phyloP scores from a whole-genome alignment of 2,329 filamentous ascomycete species.

The Neofusicoccum umdonicola region DNA sequence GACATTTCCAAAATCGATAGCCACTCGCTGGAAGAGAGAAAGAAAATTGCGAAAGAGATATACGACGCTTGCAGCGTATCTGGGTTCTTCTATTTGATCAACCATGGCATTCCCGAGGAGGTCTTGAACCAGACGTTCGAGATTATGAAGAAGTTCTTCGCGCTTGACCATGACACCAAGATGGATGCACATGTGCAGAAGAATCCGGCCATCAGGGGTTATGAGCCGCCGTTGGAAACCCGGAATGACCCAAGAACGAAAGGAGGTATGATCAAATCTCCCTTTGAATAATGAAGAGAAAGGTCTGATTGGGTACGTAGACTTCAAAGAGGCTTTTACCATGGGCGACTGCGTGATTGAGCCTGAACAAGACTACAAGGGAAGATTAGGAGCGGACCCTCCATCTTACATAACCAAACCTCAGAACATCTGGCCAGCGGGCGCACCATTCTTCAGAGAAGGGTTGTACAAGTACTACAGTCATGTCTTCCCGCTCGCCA shows the following conservation, averaged over 20 bases:
- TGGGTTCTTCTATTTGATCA: slow-evolving; percentile 6
- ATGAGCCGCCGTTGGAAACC: slow-evolving; percentile 1
- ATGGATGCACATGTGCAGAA: slow-evolving; percentile 11
- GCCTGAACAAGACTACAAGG: slow-evolving; percentile 34
- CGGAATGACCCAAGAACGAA: slow-evolving; percentile 7
- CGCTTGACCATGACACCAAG: neutral
- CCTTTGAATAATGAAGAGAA: neutral
- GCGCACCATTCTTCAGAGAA: slow-evolving; percentile 30
- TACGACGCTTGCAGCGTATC: slow-evolving; percentile 5
- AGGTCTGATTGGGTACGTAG: slow-evolving; percentile 20
- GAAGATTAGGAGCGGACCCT: neutral
- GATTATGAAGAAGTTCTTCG: neutral
- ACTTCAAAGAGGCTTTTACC: slow-evolving; percentile 34
- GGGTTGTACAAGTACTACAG: slow-evolving; percentile 36
- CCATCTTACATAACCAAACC: neutral
- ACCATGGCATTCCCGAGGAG: slow-evolving; percentile 4
- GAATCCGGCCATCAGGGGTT: neutral
- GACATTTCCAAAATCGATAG: slow-evolving; percentile 13
- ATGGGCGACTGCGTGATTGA: slow-evolving; percentile 40
- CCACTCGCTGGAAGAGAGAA: neutral
- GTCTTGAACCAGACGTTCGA: slow-evolving; percentile 2
- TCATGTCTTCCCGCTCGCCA: slow-evolving; percentile 28
- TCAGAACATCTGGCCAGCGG: slow-evolving; percentile 35
- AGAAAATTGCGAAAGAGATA: neutral
- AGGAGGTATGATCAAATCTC: neutral